Evolutionary conservation across 2,329 filamentous ascomycete genomes (phyloP).

Genomic region (Penicillium freii): DNA sequence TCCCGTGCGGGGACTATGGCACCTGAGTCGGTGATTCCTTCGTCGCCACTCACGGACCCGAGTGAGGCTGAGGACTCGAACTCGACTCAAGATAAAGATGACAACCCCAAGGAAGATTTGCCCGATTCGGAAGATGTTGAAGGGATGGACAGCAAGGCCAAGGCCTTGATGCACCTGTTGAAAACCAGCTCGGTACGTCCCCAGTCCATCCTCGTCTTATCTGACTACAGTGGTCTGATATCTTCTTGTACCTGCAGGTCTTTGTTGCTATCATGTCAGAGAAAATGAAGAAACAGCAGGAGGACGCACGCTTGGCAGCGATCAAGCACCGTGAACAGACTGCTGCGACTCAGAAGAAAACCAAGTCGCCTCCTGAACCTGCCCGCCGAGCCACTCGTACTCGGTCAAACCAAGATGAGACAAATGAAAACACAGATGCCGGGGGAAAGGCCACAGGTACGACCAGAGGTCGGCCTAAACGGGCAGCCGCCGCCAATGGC

Average conservation of each 20-base stretch:
- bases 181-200: slow-evolving; percentile 45
- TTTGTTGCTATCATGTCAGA: slow-evolving; percentile 52
- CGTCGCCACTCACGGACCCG: slow-evolving; percentile 27
- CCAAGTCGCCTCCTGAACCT: slow-evolving; percentile 23
- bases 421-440: slow-evolving; percentile 18
- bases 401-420: slow-evolving; percentile 19
- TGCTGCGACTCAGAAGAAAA: slow-evolving; percentile 27
- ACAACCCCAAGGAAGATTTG: slow-evolving; percentile 23
- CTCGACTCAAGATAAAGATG: slow-evolving; percentile 9
- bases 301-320: slow-evolving; percentile 40
- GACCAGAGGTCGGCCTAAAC: slow-evolving; percentile 32
- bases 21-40: slow-evolving; percentile 33
- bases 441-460: slow-evolving; percentile 23
- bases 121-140: slow-evolving; percentile 34
- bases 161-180: slow-evolving; percentile 46
- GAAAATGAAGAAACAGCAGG: slow-evolving; percentile 50
- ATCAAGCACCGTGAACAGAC: slow-evolving; percentile 32
- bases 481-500: slow-evolving; percentile 24
- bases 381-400: slow-evolving; percentile 36
- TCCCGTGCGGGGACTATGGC: slow-evolving; percentile 26
- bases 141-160: slow-evolving; percentile 45
- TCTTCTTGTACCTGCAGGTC: slow-evolving; percentile 31
- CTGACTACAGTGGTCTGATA: background rate
- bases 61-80: slow-evolving; percentile 15
- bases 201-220: background rate